phyloP scores from a whole-genome alignment of 2,329 filamentous ascomycete species.

The Rutstroemia sp. region DNA sequence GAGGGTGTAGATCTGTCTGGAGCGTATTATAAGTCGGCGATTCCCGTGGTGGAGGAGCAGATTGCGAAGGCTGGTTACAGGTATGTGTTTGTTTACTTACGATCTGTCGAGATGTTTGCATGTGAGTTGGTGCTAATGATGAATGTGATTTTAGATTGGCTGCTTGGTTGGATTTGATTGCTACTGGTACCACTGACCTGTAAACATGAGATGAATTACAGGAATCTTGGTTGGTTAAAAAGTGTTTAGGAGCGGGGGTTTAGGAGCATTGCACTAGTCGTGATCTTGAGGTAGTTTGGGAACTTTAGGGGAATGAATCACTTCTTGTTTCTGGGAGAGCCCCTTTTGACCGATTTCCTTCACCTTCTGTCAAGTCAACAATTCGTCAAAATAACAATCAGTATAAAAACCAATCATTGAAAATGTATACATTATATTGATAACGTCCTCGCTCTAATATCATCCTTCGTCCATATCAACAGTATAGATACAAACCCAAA shows the following conservation, averaged over 20 bases:
- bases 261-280: too few species aligned
- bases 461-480: too few species aligned
- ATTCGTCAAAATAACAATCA: too few species aligned
- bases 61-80: slow-evolving; percentile 63
- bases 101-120: neutral
- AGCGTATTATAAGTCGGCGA: slow-evolving; percentile 53
- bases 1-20: slow-evolving; percentile 50
- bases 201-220: neutral
- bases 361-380: too few species aligned
- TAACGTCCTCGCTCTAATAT: too few species aligned
- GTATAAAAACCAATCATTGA: too few species aligned
- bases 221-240: neutral
- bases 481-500: too few species aligned
- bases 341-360: too few species aligned
- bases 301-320: too few species aligned
- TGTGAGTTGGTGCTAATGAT: neutral
- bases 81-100: slow-evolving; percentile 1
- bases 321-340: too few species aligned
- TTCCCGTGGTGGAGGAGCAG: slow-evolving; percentile 54
- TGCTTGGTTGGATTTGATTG: slow-evolving; percentile 60
- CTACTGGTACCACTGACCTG: slow-evolving; percentile 19
- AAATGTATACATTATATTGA: too few species aligned
- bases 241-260: neutral
- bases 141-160: slow-evolving; percentile 36
- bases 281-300: too few species aligned